phyloP scores from a whole-genome alignment of 2,329 filamentous ascomycete genomes.

The Fusarium sp. region DNA sequence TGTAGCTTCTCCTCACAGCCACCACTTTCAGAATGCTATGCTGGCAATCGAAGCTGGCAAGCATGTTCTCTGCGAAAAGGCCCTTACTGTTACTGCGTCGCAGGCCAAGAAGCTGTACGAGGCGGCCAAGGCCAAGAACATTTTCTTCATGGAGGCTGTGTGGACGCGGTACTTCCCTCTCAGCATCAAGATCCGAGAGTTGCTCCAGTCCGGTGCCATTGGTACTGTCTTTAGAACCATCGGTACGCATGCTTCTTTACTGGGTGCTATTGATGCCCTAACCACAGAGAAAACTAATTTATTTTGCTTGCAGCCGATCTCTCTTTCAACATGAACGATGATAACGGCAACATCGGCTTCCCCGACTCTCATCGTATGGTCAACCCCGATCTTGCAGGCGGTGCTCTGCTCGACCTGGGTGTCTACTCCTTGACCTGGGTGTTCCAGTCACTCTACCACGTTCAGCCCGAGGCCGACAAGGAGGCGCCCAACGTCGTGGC shows the following conservation, averaged over 20 bases:
- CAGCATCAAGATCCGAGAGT: conserved; percentile 76
- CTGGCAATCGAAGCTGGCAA: conserved; percentile 85
- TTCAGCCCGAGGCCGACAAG: conserved; percentile 73
- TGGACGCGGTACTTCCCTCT: conserved; percentile 92
- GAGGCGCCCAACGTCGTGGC: conserved; percentile 73
- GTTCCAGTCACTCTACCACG: conserved; percentile 87
- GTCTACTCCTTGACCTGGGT: conserved; percentile 92
- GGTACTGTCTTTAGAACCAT: conserved; percentile 69
- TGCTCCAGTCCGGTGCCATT: conserved; percentile 64
- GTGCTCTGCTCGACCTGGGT: conserved; percentile 83
- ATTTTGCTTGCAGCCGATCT: conserved; percentile 58
- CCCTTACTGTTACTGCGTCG: conserved; percentile 83
- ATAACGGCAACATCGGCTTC: conserved; percentile 66
- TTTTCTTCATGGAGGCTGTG: conserved; percentile 86
- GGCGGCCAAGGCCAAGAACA: conserved; percentile 74
- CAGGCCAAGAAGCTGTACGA: conserved; percentile 78
- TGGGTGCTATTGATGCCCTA: not conserved
- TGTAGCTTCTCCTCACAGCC: conserved; percentile 88
- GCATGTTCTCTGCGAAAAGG: conserved; percentile 90
- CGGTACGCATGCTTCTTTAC: conserved; percentile 49
- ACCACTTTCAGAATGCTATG: conserved; percentile 92
- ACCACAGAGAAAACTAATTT: conserved; percentile 16
- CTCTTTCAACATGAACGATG: conserved; percentile 66
- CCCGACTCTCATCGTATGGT: conserved; percentile 77
- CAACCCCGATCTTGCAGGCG: conserved; percentile 83